Evolutionary conservation across 768 basidiomycete genomes (phyloP).

Genomic region (Agaricus subrufescens): DNA sequence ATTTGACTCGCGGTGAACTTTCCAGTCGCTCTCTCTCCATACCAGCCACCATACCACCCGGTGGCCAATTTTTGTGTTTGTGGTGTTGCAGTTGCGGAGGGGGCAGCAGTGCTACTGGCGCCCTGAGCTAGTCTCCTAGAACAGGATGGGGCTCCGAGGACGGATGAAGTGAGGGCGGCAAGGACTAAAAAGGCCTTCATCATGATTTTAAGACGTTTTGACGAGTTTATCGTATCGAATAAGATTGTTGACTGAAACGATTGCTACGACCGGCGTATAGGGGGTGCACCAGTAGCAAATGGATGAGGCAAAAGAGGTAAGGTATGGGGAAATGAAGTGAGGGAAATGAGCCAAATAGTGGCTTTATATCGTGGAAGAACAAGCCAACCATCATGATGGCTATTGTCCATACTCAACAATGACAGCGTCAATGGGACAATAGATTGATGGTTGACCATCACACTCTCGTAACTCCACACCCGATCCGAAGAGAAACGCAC

Average conservation of each 20-base stretch:
- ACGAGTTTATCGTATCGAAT: background rate
- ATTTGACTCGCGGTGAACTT: conserved; percentile 45
- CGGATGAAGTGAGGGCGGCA: background rate
- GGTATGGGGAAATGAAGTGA: background rate
- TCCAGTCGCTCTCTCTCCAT: conserved; percentile 23
- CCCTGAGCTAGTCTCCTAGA: background rate
- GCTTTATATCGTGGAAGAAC: background rate
- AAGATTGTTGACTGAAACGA: no score
- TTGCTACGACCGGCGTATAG: conserved; percentile 4
- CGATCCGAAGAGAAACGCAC: no score
- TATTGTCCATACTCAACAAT: background rate
- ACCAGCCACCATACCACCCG: conserved; percentile 69
- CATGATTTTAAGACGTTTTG: background rate
- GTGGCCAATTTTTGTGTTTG: conserved; percentile 28
- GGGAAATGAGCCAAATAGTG: background rate
- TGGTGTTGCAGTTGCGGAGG: background rate
- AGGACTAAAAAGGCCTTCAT: conserved; percentile 2
- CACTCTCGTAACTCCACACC: no score
- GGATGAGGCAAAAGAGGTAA: background rate
- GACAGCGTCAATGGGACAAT: background rate
- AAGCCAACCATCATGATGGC: background rate
- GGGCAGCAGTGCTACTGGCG: background rate
- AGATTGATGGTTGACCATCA: background rate
- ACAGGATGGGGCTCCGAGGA: background rate
- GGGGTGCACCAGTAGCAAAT: background rate